Conservation (phyloP, 108 stramenopile genomes). For the Conticribra guillardii region DNA sequence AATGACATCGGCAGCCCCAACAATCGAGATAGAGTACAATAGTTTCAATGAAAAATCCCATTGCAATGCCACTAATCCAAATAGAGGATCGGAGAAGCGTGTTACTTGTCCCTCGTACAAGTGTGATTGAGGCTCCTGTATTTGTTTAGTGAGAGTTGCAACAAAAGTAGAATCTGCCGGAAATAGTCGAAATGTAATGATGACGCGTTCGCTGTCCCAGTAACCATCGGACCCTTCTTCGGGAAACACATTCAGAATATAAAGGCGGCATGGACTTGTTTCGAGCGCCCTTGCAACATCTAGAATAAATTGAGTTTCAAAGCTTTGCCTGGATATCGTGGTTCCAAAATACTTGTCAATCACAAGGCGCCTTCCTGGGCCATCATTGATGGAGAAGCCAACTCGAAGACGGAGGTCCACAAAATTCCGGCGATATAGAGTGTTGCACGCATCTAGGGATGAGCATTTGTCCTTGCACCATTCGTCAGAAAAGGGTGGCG, state of each 20-base stretch:
- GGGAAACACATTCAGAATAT: slow-evolving; percentile 53
- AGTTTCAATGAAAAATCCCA: slow-evolving; percentile 73
- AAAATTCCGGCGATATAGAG: slow-evolving; percentile 23
- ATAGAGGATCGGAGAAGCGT: slow-evolving; percentile 43
- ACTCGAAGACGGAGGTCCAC: slow-evolving; percentile 49
- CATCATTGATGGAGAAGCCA: slow-evolving; percentile 57
- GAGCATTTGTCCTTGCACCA: slow-evolving; percentile 35
- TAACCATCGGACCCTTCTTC: slow-evolving; percentile 50
- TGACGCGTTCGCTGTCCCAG: slow-evolving; percentile 55
- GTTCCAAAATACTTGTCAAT: slow-evolving; percentile 59
- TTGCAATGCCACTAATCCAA: slow-evolving; percentile 57
- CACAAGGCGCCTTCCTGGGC: slow-evolving; percentile 67
- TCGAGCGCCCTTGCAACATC: slow-evolving; percentile 60
- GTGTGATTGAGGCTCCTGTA: slow-evolving; percentile 51
- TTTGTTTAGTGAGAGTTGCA: slow-evolving; percentile 56
- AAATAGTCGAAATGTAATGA: slow-evolving; percentile 63
- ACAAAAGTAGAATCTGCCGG: slow-evolving; percentile 40
- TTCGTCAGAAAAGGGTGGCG: slow-evolving; percentile 19
- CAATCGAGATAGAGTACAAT: slow-evolving; percentile 58
- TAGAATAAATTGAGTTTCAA: slow-evolving; percentile 76
- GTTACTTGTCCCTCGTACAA: slow-evolving; percentile 68
- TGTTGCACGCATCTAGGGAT: slow-evolving; percentile 26
- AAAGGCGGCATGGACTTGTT: slow-evolving; percentile 61
- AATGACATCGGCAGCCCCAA: slow-evolving; percentile 49
- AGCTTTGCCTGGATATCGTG: slow-evolving; percentile 60